phyloP scores from a whole-genome alignment of 2,329 filamentous ascomycete genomes.

The Leptographium wingfieldii region DNA sequence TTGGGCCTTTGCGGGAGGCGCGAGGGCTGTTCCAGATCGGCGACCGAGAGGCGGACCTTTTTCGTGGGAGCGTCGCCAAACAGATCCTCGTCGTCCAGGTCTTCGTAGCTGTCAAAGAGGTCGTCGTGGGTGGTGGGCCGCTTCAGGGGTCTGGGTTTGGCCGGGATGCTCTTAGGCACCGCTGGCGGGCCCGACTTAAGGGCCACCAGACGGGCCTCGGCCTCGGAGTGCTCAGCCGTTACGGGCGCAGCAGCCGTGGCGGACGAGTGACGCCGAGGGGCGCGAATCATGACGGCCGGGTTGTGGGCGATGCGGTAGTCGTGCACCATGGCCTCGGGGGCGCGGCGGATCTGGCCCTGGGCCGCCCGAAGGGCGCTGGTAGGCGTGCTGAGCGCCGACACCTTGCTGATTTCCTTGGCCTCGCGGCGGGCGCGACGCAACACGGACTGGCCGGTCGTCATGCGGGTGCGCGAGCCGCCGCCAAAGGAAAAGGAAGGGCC shows the following conservation, averaged over 20 bases:
- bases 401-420: conserved; percentile 37
- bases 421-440: conserved; percentile 45
- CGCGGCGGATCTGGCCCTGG: conserved; percentile 29
- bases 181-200: conserved; percentile 13
- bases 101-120: conserved; percentile 4
- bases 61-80: conserved; percentile 9
- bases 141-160: neutral
- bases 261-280: conserved; percentile 8
- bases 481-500: conserved; percentile 27
- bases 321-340: conserved; percentile 41
- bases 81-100: conserved; percentile 5
- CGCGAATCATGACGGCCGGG: conserved; percentile 12
- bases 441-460: conserved; percentile 36
- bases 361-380: conserved; percentile 21
- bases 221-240: conserved; percentile 7
- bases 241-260: neutral
- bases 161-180: neutral
- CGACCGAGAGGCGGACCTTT: conserved; percentile 5
- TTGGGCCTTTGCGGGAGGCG: too few species aligned
- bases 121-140: conserved; percentile 11
- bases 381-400: conserved; percentile 31
- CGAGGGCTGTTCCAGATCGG: conserved; percentile 6
- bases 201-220: conserved; percentile 24
- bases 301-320: conserved; percentile 32
- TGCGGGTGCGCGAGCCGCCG: conserved; percentile 38